phyloP scores from a whole-genome alignment of 202 grass and related monocot genomes.

The Tripidium arundinaceum region DNA sequence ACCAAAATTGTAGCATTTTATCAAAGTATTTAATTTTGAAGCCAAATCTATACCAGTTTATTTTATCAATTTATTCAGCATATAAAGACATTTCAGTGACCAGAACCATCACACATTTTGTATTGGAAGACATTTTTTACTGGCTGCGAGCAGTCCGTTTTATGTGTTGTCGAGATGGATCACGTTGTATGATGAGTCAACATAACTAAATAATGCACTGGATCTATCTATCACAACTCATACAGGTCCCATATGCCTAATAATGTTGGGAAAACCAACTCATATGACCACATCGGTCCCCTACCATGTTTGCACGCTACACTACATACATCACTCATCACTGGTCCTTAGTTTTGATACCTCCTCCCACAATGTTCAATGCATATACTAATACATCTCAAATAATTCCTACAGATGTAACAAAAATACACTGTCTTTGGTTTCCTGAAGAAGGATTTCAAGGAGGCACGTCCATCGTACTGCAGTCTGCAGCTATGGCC shows the following conservation, averaged over 20 bases:
- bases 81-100: neutral
- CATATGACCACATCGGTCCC: slow-evolving; percentile 25
- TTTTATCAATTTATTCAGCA: neutral
- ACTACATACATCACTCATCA: neutral
- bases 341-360: slow-evolving; percentile 18
- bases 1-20: neutral
- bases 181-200: neutral
- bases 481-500: neutral
- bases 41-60: neutral
- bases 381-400: neutral
- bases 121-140: neutral
- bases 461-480: neutral
- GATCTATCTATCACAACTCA: slow-evolving; percentile 10
- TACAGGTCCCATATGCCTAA: slow-evolving; percentile 19
- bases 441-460: slow-evolving; percentile 48
- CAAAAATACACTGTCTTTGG: slow-evolving; percentile 42
- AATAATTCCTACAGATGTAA: slow-evolving; percentile 22
- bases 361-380: neutral
- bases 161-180: neutral
- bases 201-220: neutral
- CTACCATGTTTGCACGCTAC: slow-evolving; percentile 14
- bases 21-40: neutral
- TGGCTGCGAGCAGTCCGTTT: neutral
- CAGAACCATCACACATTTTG: neutral
- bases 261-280: neutral